Evolutionary conservation across 148 eudicot genomes (phyloP), one percentile per base, ranked within the genome.

Genomic region (Polygonum maritimum): DNA sequence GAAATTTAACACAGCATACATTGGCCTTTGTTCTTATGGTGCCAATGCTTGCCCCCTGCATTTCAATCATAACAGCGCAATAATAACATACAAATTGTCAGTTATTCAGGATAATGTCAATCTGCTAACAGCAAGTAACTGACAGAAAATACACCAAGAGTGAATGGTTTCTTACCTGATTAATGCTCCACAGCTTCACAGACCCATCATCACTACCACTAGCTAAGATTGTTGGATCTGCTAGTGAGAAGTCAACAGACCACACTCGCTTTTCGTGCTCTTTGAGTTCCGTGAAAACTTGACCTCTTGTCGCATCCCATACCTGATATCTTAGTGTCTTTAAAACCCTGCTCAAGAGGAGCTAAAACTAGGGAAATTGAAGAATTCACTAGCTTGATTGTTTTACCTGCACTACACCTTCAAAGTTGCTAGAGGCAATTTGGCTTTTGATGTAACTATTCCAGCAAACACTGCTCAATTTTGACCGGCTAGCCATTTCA

Each of bases 121-220:
- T 84, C 9, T 80, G 89, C 83, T 81, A 81, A 89, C 87, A 80
- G 78, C 87, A 90, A 87, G 36, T 16, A 67, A 38, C 36, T 36
- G 71, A 62, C 19, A 35, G 13, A 36, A 35, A 36, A 60, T 16
- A 18, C 15, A 60, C 60, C 55, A 16, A 54, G 60, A 54, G 60
- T 18, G 21, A 44, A 44, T 49, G 2, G 14, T 13, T 14, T 89
- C 88, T 90, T 95, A 94, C 99, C 99, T 95, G 99, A 91, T 95
- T 95, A 88, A 91, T 91, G 87, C 90, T 92, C 99, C 99, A 95
- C 80, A 95, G 99, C 90, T 95, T 95, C 26, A 95, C 98, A 38
- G 94, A 92, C 76, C 99, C 97, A 72, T 95, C 99, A 73, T 95
- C 99, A 73, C 99, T 92, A 71, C 99, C 99, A 77, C 99, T 95